Evolutionary conservation across 345 rosid species (phyloP).

Genomic region (Eutrema yunnanense): DNA sequence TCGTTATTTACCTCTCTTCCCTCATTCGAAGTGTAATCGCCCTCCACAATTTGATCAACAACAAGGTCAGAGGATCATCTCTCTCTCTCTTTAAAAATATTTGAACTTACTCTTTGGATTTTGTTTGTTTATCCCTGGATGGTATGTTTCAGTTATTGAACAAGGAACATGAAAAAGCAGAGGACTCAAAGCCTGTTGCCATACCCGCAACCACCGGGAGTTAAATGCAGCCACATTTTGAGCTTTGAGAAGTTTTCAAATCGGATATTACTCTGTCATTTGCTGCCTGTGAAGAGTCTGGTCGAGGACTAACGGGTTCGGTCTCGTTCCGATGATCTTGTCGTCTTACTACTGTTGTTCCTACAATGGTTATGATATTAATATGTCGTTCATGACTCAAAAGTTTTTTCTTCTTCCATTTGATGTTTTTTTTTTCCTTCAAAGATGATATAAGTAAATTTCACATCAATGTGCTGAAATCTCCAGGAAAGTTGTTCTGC

Average conservation of each 20-base stretch:
- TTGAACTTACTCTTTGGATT: not conserved
- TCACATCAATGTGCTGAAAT: not conserved
- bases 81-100: not conserved
- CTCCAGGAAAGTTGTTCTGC: not conserved
- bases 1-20: slow-evolving; percentile 31
- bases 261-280: not conserved
- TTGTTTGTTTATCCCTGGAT: not conserved
- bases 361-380: slow-evolving; percentile 4
- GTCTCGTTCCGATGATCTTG: slow-evolving; percentile 4
- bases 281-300: not conserved
- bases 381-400: not conserved
- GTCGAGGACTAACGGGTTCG: not conserved
- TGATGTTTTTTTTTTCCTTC: not conserved
- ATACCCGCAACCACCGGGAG: slow-evolving; percentile 27
- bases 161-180: slow-evolving; percentile 83
- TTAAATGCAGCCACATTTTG: not conserved
- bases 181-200: slow-evolving; percentile 56
- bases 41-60: slow-evolving; percentile 82
- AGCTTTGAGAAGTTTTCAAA: not conserved
- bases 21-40: slow-evolving; percentile 49
- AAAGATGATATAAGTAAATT: not conserved
- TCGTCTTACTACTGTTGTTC: not conserved
- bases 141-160: slow-evolving; percentile 52
- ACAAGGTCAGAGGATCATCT: slow-evolving; percentile 49
- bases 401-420: not conserved